Evolutionary conservation across 2,329 filamentous ascomycete species (phyloP).

Genomic region (Arthrobotrys entomopaga): DNA sequence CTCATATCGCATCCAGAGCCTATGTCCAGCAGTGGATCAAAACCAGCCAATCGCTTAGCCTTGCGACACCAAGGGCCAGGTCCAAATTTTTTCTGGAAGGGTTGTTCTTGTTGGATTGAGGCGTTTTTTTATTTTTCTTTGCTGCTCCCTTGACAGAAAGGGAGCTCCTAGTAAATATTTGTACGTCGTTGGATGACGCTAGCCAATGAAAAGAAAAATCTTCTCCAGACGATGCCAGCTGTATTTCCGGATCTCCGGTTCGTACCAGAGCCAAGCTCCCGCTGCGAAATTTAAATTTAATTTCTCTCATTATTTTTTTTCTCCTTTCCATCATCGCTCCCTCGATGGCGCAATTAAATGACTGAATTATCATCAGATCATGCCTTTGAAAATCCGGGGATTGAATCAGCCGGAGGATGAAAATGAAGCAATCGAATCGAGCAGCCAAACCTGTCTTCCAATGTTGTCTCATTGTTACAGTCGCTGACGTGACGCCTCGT

Average conservation of each 20-base stretch:
- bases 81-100: conserved; percentile 18
- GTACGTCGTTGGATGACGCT: conserved; percentile 26
- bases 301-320: too few species aligned
- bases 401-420: neutral
- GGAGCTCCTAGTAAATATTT: conserved; percentile 24
- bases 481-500: too few species aligned
- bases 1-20: neutral
- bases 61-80: conserved; percentile 48
- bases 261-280: conserved; percentile 1
- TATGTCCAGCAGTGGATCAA: conserved; percentile 2
- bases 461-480: too few species aligned
- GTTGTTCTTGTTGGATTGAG: conserved; percentile 25
- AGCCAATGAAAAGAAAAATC: conserved; percentile 26
- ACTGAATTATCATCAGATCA: conserved; percentile 8
- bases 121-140: conserved; percentile 14
- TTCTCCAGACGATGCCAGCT: conserved; percentile 24
- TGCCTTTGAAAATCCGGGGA: too few species aligned
- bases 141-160: conserved; percentile 5
- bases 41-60: conserved; percentile 42
- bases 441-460: conserved; percentile 4
- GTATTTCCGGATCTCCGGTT: conserved; percentile 47
- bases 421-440: conserved; percentile 15
- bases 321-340: too few species aligned
- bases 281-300: conserved; percentile 25
- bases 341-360: conserved; percentile 45